Percentiles rank a stretch among this genome's conserved stretches.
Evolutionary conservation across 1,284 basidiomycete species (phyloP).

Genomic region (Thecaphora thlaspeos): DNA sequence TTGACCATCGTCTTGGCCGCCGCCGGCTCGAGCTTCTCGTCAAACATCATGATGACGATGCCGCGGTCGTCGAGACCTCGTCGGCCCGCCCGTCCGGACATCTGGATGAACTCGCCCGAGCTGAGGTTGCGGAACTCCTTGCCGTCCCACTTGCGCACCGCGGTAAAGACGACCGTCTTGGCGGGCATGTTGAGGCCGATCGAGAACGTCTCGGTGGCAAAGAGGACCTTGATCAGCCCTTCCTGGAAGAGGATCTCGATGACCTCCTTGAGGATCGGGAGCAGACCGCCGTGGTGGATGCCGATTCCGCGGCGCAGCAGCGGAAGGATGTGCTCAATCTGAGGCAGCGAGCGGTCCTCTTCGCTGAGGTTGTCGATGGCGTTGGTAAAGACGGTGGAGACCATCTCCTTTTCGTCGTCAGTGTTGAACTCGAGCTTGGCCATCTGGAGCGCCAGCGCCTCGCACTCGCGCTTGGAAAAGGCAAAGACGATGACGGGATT

Average conservation of each 20-base stretch:
- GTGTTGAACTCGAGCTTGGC: slow-evolving; percentile 95
- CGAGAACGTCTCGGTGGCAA: slow-evolving; percentile 98
- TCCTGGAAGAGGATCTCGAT: slow-evolving; percentile 99
- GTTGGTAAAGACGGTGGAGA: slow-evolving; percentile 87
- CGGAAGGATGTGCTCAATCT: slow-evolving; percentile 89
- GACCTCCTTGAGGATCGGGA: slow-evolving; percentile 97
- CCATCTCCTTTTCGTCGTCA: slow-evolving; percentile 85
- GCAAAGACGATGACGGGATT: slow-evolving; percentile 99
- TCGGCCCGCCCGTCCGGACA: slow-evolving; percentile 97
- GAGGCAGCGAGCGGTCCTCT: slow-evolving; percentile 86
- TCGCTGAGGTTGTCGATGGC: slow-evolving; percentile 85
- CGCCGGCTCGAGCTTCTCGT: slow-evolving; percentile 91
- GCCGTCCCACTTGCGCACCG: slow-evolving; percentile 93
- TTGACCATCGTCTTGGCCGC: slow-evolving; percentile 97
- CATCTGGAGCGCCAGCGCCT: slow-evolving; percentile 84
- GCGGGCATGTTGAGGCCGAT: slow-evolving; percentile 99
- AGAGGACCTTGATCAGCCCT: slow-evolving; percentile 97
- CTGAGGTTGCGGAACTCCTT: slow-evolving; percentile 83
- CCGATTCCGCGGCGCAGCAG: slow-evolving; percentile 93
- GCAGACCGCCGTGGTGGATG: slow-evolving; percentile 95
- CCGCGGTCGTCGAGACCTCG: slow-evolving; percentile 97
- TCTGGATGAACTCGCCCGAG: slow-evolving; percentile 63
- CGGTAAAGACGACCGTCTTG: slow-evolving; percentile 97
- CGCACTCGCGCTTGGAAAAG: slow-evolving; percentile 97
- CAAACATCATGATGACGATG: slow-evolving; percentile 99